Conservation (phyloP, 2,329 filamentous ascomycete genomes). For the Colletotrichum tabaci region DNA sequence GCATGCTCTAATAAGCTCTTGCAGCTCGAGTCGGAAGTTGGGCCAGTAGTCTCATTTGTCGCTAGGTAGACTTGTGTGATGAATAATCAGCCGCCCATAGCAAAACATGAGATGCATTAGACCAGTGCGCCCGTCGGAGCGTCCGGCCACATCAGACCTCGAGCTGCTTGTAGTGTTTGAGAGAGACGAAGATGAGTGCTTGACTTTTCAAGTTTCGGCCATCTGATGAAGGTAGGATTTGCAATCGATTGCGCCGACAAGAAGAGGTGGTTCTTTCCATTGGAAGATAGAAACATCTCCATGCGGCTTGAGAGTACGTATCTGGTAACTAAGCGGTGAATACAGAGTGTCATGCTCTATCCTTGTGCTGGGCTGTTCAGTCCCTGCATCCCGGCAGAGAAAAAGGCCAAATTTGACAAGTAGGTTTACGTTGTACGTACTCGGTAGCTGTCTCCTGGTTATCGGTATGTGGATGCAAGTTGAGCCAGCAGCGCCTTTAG, state of each 20-base stretch:
- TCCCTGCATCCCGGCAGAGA: constrained; percentile 18
- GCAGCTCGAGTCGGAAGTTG: constrained; percentile 15
- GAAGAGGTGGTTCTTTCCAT: not conserved
- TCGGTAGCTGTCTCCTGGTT: not conserved
- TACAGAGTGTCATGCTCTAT: not conserved
- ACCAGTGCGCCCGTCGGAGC: constrained; percentile 28
- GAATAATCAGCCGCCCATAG: not conserved
- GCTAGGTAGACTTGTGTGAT: not conserved
- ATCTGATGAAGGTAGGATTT: constrained; percentile 27
- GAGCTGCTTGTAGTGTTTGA: constrained; percentile 3
- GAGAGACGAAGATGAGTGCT: constrained; percentile 7
- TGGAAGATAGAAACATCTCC: not conserved
- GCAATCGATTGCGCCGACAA: not conserved
- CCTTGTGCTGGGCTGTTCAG: not conserved
- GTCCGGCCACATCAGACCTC: constrained; percentile 21
- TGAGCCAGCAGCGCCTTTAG: constrained; percentile 16
- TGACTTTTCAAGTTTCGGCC: constrained; percentile 10
- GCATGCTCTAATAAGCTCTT: constrained; percentile 17
- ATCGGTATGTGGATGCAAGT: not conserved
- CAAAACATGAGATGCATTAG: not conserved
- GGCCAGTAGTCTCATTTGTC: constrained; percentile 17
- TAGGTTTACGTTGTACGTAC: too few relatives aligned
- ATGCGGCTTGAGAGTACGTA: not conserved
- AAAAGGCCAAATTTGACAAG: too few relatives aligned
- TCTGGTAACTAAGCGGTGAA: not conserved